Conservation (phyloP, 2,329 filamentous ascomycete genomes). For the Colletotrichum tofieldiae region DNA sequence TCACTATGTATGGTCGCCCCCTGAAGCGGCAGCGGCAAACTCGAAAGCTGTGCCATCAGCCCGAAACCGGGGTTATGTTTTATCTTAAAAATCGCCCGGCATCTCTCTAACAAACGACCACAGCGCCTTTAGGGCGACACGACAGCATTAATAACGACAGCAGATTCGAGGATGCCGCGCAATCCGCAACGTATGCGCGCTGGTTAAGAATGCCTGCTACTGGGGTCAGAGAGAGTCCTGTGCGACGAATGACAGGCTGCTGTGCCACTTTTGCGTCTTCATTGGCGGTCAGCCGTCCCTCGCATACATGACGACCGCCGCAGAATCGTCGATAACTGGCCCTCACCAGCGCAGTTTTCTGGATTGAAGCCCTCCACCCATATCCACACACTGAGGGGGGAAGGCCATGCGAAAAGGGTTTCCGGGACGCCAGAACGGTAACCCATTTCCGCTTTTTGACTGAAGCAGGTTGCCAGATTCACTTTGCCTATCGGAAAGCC, state of each 20-base stretch:
- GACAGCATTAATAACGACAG: conserved; percentile 15
- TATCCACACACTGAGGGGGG: conserved; percentile 12
- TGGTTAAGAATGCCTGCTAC: conserved; percentile 11
- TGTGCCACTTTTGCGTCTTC: conserved; percentile 30
- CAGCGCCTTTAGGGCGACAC: conserved; percentile 21
- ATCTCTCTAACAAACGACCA: conserved; percentile 3
- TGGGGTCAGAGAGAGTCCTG: conserved; percentile 16
- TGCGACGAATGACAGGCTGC: conserved; percentile 36
- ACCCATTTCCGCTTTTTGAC: neutral
- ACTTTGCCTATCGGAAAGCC: conserved; percentile 13
- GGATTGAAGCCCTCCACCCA: conserved; percentile 12
- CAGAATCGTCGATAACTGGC: conserved; percentile 36
- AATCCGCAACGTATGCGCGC: conserved; percentile 27
- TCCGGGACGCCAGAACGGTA: conserved; percentile 8
- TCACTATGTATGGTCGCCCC: neutral
- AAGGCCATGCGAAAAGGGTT: conserved; percentile 7
- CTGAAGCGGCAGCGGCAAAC: conserved; percentile 3
- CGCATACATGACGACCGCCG: conserved; percentile 25
- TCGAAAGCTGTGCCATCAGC: conserved; percentile 2
- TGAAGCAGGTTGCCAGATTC: conserved; percentile 2
- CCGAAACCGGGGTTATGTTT: conserved; percentile 1
- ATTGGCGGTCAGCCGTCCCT: conserved; percentile 37
- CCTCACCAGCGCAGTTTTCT: conserved; percentile 1
- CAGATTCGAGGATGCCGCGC: conserved; percentile 31
- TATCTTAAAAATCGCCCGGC: conserved; percentile 8